These are phyloP conservation scores for Murraya paniculata DNA, from an alignment of 345 rosid species.

Conservation along the genomic window DNA sequence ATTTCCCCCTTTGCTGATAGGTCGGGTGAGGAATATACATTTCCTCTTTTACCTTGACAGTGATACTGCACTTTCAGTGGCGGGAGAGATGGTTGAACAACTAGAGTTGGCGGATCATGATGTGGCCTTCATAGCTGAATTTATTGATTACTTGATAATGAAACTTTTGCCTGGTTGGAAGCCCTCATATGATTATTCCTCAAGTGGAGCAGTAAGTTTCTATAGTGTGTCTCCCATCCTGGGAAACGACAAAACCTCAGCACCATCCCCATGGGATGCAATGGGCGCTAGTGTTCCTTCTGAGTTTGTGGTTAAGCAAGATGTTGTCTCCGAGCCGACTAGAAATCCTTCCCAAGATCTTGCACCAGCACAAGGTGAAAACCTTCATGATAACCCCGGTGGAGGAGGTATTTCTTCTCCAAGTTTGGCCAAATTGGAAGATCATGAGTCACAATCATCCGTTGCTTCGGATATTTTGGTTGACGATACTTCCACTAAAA, in stretches of 20 bases:
- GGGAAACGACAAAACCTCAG: constrained; percentile 18
- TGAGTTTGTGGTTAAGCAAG: constrained; percentile 13
- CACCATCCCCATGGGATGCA: constrained; percentile 30
- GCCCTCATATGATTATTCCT: constrained; percentile 27
- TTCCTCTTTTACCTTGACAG: constrained; percentile 65
- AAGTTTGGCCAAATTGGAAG: constrained; percentile 32
- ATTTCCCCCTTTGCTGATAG: constrained; percentile 20
- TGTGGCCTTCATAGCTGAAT: constrained; percentile 63
- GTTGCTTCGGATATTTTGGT: constrained; percentile 30
- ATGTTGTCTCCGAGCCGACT: constrained; percentile 7
- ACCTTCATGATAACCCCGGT: constrained; percentile 1
- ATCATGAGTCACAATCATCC: constrained; percentile 39
- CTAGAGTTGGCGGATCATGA: constrained; percentile 66
- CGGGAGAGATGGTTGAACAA: constrained; percentile 81
- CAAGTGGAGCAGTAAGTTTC: constrained; percentile 24
- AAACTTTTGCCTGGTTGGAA: constrained; percentile 52
- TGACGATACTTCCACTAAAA: constrained; percentile 32
- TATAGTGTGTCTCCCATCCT: constrained; percentile 15
- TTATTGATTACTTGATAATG: constrained; percentile 60
- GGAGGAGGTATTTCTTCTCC: constrained; percentile 25
- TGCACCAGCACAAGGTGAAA: constrained; percentile 15
- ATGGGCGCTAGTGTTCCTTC: constrained; percentile 21
- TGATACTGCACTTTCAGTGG: constrained; percentile 67
- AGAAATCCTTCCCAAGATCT: constrained; percentile 11
- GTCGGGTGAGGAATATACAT: constrained; percentile 57